Percentiles rank a stretch among this genome's conserved stretches.
phyloP scores from a whole-genome alignment of 2,329 filamentous ascomycete species.

The Penicillium sp. region DNA sequence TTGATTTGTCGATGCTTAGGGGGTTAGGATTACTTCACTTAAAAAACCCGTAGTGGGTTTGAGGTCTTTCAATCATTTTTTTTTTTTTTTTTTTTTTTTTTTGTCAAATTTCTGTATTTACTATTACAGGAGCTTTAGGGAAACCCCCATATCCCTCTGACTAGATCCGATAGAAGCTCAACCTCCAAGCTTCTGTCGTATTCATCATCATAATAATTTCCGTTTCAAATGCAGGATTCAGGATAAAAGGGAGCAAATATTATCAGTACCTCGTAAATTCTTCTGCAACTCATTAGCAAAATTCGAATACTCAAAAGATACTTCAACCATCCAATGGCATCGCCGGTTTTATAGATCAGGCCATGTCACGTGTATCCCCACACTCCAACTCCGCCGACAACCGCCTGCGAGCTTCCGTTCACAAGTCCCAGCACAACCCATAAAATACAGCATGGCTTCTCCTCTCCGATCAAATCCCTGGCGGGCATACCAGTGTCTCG shows the following conservation, averaged over 20 bases:
- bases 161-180: too few species aligned
- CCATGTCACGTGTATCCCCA: constrained; percentile 29
- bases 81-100: too few species aligned
- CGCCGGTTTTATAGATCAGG: constrained; percentile 16
- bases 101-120: too few species aligned
- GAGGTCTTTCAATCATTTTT: too few species aligned
- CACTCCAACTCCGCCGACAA: constrained; percentile 18
- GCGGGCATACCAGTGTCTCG: constrained; percentile 35
- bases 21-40: too few species aligned
- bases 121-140: too few species aligned
- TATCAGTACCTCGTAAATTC: not conserved
- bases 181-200: not conserved
- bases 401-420: constrained; percentile 11
- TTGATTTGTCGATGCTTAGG: constrained; percentile 7
- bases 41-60: too few species aligned
- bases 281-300: not conserved
- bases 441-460: constrained; percentile 21
- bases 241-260: too few species aligned
- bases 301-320: too few species aligned
- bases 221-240: too few species aligned
- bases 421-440: not conserved
- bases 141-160: too few species aligned
- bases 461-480: constrained; percentile 26
- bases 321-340: not conserved
- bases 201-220: too few species aligned